Base-by-base conservation (phyloP, 345 rosid genomes). In the Eucalyptus polybractea region DNA sequence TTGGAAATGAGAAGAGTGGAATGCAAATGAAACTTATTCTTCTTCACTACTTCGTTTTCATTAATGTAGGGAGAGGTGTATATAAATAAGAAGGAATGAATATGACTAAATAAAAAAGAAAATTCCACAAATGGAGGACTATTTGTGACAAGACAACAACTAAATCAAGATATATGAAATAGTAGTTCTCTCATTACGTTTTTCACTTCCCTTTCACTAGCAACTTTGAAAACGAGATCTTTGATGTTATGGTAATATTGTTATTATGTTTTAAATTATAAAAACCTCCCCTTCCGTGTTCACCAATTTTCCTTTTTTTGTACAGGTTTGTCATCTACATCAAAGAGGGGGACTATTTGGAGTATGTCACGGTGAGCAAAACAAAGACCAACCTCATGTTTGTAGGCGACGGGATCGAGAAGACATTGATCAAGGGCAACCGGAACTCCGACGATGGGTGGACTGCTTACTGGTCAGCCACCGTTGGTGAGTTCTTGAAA, bases 391-490 rank as follows among this genome's bases (percentile, higher is more conserved):
- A 88, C 53, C 54, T 91, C 27, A 91, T 91, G 92, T 88, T 92
- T 47, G 53, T 91, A 33, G 93, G 93, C 19, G 92, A 92, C 40
- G 92, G 93, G n/a, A 90, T 90, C 33, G 88, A 89, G 21, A 87
- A 80, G 91, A 92, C 93, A 13, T 50, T 90, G 2, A 67, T 91
- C 22, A 87, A 88, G 7, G 92, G 90, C 9, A 88, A 88, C 47
- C 87, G 88, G 21, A 92, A 87, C 85, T 51, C 81, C 13, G 87
- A 49, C 21, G 92, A 89, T 53, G 90, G 91, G 5, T 89, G 85
- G 47, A 87, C 87, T 8, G 88, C 93, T 8, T 92, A 83, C 86
- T 65, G 47, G 19, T 89, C 89, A 10, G 89, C 93, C 21, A 92
- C 93, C 15, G 90, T 92, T 29, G 87, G 93, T 89, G 87, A 25